Evolutionary conservation across 2,329 filamentous ascomycete genomes (phyloP), one percentile per base, ranked within the genome.

Genomic region (Neonectria coccinea): DNA sequence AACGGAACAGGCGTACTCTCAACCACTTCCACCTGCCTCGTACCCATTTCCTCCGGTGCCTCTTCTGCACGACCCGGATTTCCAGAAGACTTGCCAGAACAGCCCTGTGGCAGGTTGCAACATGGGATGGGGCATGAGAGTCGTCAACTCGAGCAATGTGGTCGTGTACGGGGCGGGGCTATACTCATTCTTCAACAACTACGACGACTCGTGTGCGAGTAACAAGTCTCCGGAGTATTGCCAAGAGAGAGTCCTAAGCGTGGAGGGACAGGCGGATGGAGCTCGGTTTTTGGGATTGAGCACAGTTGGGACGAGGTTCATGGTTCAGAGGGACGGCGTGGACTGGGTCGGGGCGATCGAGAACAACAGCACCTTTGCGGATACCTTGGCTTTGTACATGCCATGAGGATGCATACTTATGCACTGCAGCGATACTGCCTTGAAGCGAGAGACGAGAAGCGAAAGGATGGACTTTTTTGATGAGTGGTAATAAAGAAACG

Each of bases 1-100:
- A 74, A 89, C 89, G 54, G 90, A 92, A 76, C 89, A 90, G 5
- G 86, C 90, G 1, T 93, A 93, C 78, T 92, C 87, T 78, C 90
- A 92, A 76, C 87, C 89, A 25, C 87, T 85, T 73, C 90, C 90
- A 0, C 79, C 79, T 50, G 87, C 89, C 0, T 82, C 84, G 0
- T 79, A 79, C 8, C 90, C 88, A 1, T 92, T 91, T 78, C 73
- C 81, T 0, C 70, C 79, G 0, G 78, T 81, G 20, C 47, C 76
- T 1, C 73, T 79, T 12, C 77, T 84, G 59, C 50, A 62, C 8
- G 73, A 75, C 42, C 73, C 73, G 1, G 39, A 74, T 51, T 75
- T 75, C 39, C 54, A 66, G 41, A 50, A n/a, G 18, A 47, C 62
- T 33, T 75, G 73, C 9, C 68, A 67, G 51, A 75, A 80, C 62